phyloP scores from a whole-genome alignment of 805 yeast genomes.

The Candida xiaguanensis region DNA sequence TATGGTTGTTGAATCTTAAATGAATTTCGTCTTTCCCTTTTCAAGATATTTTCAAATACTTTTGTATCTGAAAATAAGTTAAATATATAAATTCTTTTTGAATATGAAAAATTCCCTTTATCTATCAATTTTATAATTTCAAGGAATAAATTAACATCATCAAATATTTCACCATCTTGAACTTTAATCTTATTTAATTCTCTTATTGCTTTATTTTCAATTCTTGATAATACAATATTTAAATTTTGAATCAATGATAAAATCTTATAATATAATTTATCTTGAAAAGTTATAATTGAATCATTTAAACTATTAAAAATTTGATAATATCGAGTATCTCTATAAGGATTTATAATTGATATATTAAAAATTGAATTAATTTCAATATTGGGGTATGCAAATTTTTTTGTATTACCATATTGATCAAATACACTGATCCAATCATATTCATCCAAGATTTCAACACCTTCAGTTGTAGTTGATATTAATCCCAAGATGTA shows the following conservation, averaged over 20 bases:
- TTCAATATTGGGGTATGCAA: conserved; percentile 27
- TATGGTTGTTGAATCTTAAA: conserved; percentile 1
- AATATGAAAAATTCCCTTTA: conserved; percentile 58
- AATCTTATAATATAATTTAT: conserved; percentile 10
- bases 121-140: conserved; percentile 49
- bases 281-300: conserved; percentile 3
- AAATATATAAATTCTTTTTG: conserved; percentile 60
- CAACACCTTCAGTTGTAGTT: conserved; percentile 73
- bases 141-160: conserved; percentile 50
- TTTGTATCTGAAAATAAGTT: conserved; percentile 54
- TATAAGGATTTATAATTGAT: conserved; percentile 20
- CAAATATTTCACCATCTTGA: conserved; percentile 50
- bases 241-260: conserved; percentile 46
- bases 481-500: conserved; percentile 74
- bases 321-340: conserved; percentile 21
- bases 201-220: conserved; percentile 55
- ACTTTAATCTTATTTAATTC: conserved; percentile 53
- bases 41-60: conserved; percentile 50
- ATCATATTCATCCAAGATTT: conserved; percentile 73
- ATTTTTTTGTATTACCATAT: conserved; percentile 15
- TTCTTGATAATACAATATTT: conserved; percentile 36
- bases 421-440: conserved; percentile 47
- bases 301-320: conserved; percentile 17
- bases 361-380: conserved; percentile 20
- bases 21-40: conserved; percentile 36